Conservation (phyloP, 2,329 filamentous ascomycete species). For the Metarhizium guizhouense region DNA sequence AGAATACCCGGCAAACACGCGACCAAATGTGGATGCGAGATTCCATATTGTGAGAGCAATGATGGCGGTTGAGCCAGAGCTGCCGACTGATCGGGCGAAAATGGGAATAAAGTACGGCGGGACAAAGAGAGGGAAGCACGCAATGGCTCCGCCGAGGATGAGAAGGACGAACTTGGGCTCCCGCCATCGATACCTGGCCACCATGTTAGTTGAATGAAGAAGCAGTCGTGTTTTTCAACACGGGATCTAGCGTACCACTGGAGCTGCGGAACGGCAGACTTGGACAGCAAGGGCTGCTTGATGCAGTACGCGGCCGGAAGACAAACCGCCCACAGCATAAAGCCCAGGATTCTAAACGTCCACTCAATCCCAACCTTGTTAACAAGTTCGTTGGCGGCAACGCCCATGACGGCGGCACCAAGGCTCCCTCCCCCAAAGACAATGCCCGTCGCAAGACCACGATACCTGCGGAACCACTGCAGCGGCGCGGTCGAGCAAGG, state of each 20-base stretch:
- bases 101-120: slow-evolving; percentile 20
- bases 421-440: slow-evolving; percentile 19
- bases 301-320: slow-evolving; percentile 17
- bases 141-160: slow-evolving; percentile 12
- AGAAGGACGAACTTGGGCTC: slow-evolving; percentile 15
- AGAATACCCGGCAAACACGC: slow-evolving; percentile 15
- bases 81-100: slow-evolving; percentile 15
- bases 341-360: slow-evolving; percentile 18
- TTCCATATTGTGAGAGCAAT: slow-evolving; percentile 18
- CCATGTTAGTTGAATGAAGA: too few relatives aligned
- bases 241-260: slow-evolving; percentile 12
- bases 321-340: slow-evolving; percentile 19
- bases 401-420: slow-evolving; percentile 18
- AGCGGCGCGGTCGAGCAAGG: slow-evolving; percentile 18
- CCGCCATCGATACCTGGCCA: slow-evolving; percentile 15
- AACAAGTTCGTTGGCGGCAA: slow-evolving; percentile 14
- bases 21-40: slow-evolving; percentile 16
- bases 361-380: slow-evolving; percentile 14
- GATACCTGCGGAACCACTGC: slow-evolving; percentile 16
- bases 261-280: slow-evolving; percentile 9
- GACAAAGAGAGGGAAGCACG: slow-evolving; percentile 18
- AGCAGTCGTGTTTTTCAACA: not conserved
- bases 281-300: slow-evolving; percentile 7
- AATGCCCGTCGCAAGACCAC: slow-evolving; percentile 18
- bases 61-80: slow-evolving; percentile 11